phyloP scores from a whole-genome alignment of 306 rosid genomes.

The Sicyos edulis region DNA sequence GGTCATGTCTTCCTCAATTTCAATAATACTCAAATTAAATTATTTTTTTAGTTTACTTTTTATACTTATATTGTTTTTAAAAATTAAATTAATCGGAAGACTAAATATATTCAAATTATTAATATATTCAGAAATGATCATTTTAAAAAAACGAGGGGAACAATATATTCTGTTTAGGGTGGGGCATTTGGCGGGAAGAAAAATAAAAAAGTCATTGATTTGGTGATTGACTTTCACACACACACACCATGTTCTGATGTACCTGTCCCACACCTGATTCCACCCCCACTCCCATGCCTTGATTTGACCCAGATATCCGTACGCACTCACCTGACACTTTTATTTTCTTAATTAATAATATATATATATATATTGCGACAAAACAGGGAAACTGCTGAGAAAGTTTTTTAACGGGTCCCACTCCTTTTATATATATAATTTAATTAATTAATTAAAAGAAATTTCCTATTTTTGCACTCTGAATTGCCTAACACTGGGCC shows the following conservation, averaged over 20 bases:
- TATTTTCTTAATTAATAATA: neutral
- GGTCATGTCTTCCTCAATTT: too few species aligned
- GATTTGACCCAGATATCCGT: slow-evolving; percentile 22
- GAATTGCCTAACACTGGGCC: slow-evolving; percentile 15
- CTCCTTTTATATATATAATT: neutral
- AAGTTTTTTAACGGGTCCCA: slow-evolving; percentile 1
- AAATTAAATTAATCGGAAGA: too few species aligned
- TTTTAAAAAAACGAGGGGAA: neutral
- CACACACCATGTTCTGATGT: slow-evolving; percentile 8
- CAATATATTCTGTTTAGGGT: neutral
- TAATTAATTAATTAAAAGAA: neutral
- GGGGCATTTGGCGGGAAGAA: slow-evolving; percentile 2
- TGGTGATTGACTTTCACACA: neutral
- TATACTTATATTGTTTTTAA: too few species aligned
- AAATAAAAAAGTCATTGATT: neutral
- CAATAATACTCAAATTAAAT: too few species aligned
- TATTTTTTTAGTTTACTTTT: too few species aligned
- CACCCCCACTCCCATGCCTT: slow-evolving; percentile 1
- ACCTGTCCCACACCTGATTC: slow-evolving; percentile 14
- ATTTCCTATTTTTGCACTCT: slow-evolving; percentile 3
- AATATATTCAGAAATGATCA: too few species aligned
- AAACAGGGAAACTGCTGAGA: slow-evolving; percentile 19
- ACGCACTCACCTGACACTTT: slow-evolving; percentile 19
- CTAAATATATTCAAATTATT: too few species aligned
- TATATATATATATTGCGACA: neutral